Evolutionary conservation across 352 stramenopile genomes (phyloP), one percentile per base, ranked within the genome.

Genomic region (Phytopythium vexans): DNA sequence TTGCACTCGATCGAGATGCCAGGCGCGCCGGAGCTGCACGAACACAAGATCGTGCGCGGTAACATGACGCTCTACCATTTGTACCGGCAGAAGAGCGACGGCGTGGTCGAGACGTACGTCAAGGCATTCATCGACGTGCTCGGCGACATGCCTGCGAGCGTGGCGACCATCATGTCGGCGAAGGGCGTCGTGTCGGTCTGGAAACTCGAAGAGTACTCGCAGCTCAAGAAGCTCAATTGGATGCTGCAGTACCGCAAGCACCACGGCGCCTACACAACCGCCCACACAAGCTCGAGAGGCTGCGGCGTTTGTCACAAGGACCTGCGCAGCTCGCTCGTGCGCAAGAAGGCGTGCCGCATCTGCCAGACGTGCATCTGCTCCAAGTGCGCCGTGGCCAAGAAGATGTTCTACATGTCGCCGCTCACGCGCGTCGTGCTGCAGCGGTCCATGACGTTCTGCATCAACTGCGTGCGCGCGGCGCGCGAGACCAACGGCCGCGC

Each of bases 161-260:
- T 77, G 3, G 45, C 72, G 31, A 58, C 73, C 47, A 50, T 61
- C 6, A 64, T 55, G 38, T 69, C 69, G 62, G 66, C 66, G 1
- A 63, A 64, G 6, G 41, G 58, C 5, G 72, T 68, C 33, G 35
- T 75, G 45, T 72, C 66, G 11, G 64, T 65, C 4, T 34, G 70
- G 1, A 74, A 68, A 49, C 71, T 67, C 40, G 62, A 60, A 5
- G 60, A 79, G 36, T 79, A 66, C 49, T 60, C 66, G 6, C 63
- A 76, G 41, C 74, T 79, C 66, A 74, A 76, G 41, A 79, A 79
- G 38, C 60, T 79, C 7, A 49, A 62, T 2, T 76, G 58, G 60
- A 65, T 74, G 59, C 47, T 75, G 21, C 62, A 68, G 43, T 68
- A 72, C 16, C 53, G 49, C 33, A 37, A 14, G 12, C 68, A 64